Evolutionary conservation across 2,329 filamentous ascomycete species (phyloP).

Genomic region (Stylonectria norvegica): DNA sequence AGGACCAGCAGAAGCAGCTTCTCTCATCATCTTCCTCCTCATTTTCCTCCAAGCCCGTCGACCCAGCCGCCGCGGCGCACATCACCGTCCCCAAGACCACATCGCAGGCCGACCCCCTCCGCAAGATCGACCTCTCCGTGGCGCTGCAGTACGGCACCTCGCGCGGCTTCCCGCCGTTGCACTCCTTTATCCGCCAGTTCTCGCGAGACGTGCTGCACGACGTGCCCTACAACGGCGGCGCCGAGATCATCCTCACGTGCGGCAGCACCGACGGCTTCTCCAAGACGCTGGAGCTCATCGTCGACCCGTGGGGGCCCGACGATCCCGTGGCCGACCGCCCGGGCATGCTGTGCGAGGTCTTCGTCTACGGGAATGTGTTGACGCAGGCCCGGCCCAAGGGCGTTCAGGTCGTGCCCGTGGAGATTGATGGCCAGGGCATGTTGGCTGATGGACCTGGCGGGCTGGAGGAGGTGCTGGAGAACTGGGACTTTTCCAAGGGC

Average conservation of each 20-base stretch:
- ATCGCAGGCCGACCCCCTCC: conserved; percentile 53
- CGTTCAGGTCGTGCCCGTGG: conserved; percentile 69
- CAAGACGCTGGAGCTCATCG: conserved; percentile 74
- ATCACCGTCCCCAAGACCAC: conserved; percentile 70
- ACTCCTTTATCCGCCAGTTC: conserved; percentile 76
- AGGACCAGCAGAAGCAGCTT: conserved; percentile 10
- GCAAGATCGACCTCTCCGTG: conserved; percentile 75
- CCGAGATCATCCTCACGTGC: conserved; percentile 74
- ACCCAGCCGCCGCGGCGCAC: conserved; percentile 41
- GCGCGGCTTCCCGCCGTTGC: conserved; percentile 75
- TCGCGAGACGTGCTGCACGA: conserved; percentile 72
- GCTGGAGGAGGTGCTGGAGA: conserved; percentile 71
- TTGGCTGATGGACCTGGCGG: conserved; percentile 67
- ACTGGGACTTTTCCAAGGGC: conserved; percentile 75
- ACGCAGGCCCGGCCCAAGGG: conserved; percentile 64
- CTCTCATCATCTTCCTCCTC: conserved; percentile 3
- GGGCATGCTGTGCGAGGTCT: conserved; percentile 76
- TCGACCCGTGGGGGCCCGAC: conserved; percentile 69
- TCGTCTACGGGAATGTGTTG: conserved; percentile 75
- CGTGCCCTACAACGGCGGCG: conserved; percentile 72
- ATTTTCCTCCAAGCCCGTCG: conserved; percentile 25
- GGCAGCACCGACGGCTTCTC: conserved; percentile 82
- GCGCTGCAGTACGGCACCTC: conserved; percentile 86
- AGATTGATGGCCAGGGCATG: conserved; percentile 79
- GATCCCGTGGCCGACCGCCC: conserved; percentile 67